Evolutionary conservation across 352 stramenopile genomes (phyloP).

Genomic region (Pythium aristosporum): DNA sequence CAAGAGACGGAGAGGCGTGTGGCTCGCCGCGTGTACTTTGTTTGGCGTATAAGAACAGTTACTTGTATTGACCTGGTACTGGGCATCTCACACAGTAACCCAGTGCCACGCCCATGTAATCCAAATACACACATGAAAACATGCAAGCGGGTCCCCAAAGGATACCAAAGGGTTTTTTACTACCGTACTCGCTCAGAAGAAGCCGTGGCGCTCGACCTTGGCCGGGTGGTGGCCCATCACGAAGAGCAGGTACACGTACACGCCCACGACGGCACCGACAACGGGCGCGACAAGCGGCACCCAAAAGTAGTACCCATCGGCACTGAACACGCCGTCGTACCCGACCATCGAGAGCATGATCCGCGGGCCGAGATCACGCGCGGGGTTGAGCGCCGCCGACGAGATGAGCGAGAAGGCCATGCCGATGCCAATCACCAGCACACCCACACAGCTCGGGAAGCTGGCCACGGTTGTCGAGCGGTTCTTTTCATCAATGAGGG

Average conservation of each 20-base stretch:
- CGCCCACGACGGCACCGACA: conserved; percentile 28
- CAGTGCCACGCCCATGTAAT: no score
- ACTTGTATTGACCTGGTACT: no score
- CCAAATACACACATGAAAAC: no score
- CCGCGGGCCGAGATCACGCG: conserved; percentile 38
- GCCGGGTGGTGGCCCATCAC: conserved; percentile 40
- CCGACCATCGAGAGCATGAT: conserved; percentile 32
- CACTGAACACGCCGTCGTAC: conserved; percentile 32
- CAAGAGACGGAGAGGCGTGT: no score
- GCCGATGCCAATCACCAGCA: conserved; percentile 30
- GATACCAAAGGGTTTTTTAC: no score
- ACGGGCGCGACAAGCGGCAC: conserved; percentile 36
- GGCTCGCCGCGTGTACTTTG: no score
- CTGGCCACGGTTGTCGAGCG: conserved; percentile 26
- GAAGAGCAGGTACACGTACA: conserved; percentile 29
- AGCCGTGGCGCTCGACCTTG: conserved; percentile 26
- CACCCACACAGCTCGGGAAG: conserved; percentile 28
- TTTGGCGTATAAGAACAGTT: no score
- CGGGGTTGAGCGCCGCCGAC: conserved; percentile 37
- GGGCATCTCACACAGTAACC: no score
- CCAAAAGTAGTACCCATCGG: conserved; percentile 37
- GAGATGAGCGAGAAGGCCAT: conserved; percentile 37
- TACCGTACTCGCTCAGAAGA: conserved; percentile 28
- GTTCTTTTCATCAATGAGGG: conserved; percentile 36
- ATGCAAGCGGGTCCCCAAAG: no score